Evolutionary conservation across 352 stramenopile genomes (phyloP).

Genomic region (Phytopythium delawarense): DNA sequence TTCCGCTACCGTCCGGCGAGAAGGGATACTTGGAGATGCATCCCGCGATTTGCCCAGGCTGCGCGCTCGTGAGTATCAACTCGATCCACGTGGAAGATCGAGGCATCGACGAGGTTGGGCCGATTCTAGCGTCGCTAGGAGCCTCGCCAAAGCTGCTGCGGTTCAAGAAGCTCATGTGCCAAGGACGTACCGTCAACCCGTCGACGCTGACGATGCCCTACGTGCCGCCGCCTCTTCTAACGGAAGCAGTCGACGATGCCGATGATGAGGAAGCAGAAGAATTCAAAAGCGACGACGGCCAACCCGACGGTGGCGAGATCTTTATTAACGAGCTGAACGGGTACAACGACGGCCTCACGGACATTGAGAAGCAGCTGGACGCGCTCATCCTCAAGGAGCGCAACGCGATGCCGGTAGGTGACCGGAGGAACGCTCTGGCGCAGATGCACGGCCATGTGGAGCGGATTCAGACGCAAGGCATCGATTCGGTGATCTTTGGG

Average conservation of each 20-base stretch:
- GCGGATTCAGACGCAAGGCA: constrained; percentile 77
- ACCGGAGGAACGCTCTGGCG: constrained; percentile 61
- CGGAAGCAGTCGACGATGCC: constrained; percentile 26
- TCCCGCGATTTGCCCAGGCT: constrained; percentile 73
- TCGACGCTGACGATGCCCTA: constrained; percentile 70
- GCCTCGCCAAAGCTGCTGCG: constrained; percentile 57
- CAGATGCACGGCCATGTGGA: constrained; percentile 72
- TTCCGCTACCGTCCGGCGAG: constrained; percentile 60
- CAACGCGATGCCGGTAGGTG: constrained; percentile 25
- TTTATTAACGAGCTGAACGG: constrained; percentile 43
- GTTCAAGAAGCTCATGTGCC: constrained; percentile 86
- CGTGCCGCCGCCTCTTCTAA: constrained; percentile 44
- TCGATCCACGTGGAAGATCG: constrained; percentile 71
- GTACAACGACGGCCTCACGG: constrained; percentile 38
- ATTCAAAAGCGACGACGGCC: constrained; percentile 7
- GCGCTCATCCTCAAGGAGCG: constrained; percentile 49
- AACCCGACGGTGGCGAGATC: constrained; percentile 15
- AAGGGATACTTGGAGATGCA: constrained; percentile 78
- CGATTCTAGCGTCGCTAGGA: constrained; percentile 55
- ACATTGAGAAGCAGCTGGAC: constrained; percentile 48
- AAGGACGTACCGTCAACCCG: constrained; percentile 66
- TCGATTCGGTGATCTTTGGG: constrained; percentile 76
- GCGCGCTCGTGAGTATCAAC: constrained; percentile 77
- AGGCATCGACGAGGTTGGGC: constrained; percentile 59
- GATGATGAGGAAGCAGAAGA: constrained; percentile 14